Evolutionary conservation across 495 filamentous ascomycete genomes (phyloP), one percentile per base, ranked within the genome.

Genomic region (Durotheca rogersii): DNA sequence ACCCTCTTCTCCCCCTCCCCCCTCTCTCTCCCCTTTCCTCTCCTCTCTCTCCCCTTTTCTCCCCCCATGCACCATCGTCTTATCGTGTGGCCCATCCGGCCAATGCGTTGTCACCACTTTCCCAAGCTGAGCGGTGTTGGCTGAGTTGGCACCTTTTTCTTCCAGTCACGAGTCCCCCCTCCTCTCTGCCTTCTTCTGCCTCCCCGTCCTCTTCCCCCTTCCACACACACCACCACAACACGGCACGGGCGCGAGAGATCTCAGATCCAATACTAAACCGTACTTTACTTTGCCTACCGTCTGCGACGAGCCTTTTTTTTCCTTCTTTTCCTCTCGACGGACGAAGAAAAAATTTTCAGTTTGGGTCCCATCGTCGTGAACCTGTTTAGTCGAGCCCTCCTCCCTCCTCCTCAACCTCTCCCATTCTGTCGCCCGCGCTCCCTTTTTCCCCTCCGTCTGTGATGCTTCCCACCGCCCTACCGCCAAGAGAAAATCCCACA

Each of bases 111-210:
- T 51, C 51, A 50, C 38, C 41, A 27, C 18, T 51, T 47, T 51
- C 32, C 34, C 25, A 32, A 23, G 34, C 31, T 38, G 41, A 47
- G 56, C 31, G 20, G 41, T 44, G 30, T 41, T 45, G 51, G 47
- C 57, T 60, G 57, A 60, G 57, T 32, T 60, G 57, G 57, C 57
- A 60, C 33, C 41, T 38, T 47, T 52, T 43, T 56, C 57, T 56
- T 51, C 57, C 51, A 60, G 51, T 60, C 57, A 60, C 57, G 51
- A 47, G 57, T 54, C 32, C 57, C 52, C 36, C 34, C 45, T n/a
- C n/a, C n/a, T n/a, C n/a, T n/a, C n/a, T n/a, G n/a, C n/a, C n/a
- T n/a, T n/a, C n/a, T n/a, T n/a, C n/a, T n/a, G n/a, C n/a, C n/a
- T n/a, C n/a, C n/a, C n/a, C n/a, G n/a, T n/a, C n/a, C n/a, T n/a